Evolutionary conservation across 306 rosid species (phyloP).

Genomic region (Vigna mungo): DNA sequence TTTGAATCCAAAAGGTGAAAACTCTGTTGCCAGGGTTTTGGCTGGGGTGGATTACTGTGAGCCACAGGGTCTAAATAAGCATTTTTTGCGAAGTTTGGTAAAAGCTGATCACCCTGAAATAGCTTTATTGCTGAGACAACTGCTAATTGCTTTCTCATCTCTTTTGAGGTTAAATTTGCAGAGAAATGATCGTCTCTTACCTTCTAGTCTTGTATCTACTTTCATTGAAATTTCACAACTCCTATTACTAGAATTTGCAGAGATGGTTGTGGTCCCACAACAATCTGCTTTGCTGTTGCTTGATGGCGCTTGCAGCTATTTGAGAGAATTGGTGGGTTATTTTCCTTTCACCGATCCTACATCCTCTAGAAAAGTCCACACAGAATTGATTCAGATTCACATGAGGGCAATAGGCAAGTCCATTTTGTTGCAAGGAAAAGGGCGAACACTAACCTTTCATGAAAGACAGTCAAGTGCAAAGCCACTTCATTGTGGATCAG

Average conservation of each 20-base stretch:
- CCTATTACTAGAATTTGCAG: conserved; percentile 68
- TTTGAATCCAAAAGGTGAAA: conserved; percentile 45
- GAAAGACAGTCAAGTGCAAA: conserved; percentile 64
- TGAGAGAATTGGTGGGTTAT: conserved; percentile 70
- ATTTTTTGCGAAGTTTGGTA: conserved; percentile 67
- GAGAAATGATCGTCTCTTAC: conserved; percentile 50
- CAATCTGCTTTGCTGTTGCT: conserved; percentile 73
- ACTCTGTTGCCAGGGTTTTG: conserved; percentile 56
- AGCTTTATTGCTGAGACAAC: conserved; percentile 74
- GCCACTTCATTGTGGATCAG: conserved; percentile 55
- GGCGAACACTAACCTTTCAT: conserved; percentile 74
- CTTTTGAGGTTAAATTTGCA: conserved; percentile 72
- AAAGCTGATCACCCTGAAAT: conserved; percentile 68
- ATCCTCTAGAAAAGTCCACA: conserved; percentile 55
- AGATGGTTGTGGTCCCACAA: conserved; percentile 65
- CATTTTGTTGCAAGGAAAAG: conserved; percentile 81
- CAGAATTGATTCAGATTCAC: conserved; percentile 66
- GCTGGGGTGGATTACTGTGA: conserved; percentile 57
- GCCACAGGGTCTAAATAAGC: conserved; percentile 56
- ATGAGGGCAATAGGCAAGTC: conserved; percentile 80
- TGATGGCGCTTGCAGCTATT: conserved; percentile 66
- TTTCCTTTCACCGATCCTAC: conserved; percentile 69
- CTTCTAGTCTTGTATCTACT: conserved; percentile 57
- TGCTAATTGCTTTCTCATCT: conserved; percentile 71
- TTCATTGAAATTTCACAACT: conserved; percentile 63